Base-by-base conservation (phyloP, 1,284 basidiomycete genomes). In the Puccinia horiana region DNA sequence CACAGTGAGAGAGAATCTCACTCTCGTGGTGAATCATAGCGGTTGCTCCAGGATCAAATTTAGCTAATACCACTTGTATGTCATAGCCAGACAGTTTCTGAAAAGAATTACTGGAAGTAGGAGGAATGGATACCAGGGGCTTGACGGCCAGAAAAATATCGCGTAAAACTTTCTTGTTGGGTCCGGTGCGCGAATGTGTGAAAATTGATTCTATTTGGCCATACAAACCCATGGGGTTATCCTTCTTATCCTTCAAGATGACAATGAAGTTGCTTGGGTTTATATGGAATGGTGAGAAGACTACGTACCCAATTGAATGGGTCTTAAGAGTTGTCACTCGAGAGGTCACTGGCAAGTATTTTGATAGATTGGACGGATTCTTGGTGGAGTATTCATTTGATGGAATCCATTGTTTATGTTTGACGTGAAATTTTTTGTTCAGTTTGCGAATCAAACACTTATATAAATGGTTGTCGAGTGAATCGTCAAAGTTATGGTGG, bases 101-200 rank as follows among this genome's bases (percentile, higher is more conserved):
- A n/a, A n/a, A n/a, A 1, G 42, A 35, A 69, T 40, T n/a, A 9
- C 8, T 18, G 16, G 37, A 9, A n/a, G 3, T 35, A 44, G 35
- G 42, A 97, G 94, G 86, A 96, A 97, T 84, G 99, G 87, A 87
- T 99, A 96, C 91, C 90, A 99, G 12, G 97, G 96, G 88, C 99
- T 99, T 90, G n/a, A 42, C 35, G 9, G 26, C 11, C 3, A 40
- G 20, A 29, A 29, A 70, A 3, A 42, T 5, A 26, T 70, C 67
- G 18, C 11, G 37, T 26, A 12, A 18, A 47, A 12, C 2, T 6
- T 35, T 26, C 18, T 35, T 16, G 9, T 40, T 42, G 14, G 67
- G 40, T 12, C 3, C 9, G 42, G 3, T 11, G 3, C n/a, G 67
- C 16, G 32, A 35, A 52, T 74, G 72, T 29, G 26, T 16, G 32